Percentiles rank a stretch among this genome's conserved stretches.
Evolutionary conservation across 1,139 yeast genomes (phyloP).

Genomic region (Chernovozyma sophiae-reginae): DNA sequence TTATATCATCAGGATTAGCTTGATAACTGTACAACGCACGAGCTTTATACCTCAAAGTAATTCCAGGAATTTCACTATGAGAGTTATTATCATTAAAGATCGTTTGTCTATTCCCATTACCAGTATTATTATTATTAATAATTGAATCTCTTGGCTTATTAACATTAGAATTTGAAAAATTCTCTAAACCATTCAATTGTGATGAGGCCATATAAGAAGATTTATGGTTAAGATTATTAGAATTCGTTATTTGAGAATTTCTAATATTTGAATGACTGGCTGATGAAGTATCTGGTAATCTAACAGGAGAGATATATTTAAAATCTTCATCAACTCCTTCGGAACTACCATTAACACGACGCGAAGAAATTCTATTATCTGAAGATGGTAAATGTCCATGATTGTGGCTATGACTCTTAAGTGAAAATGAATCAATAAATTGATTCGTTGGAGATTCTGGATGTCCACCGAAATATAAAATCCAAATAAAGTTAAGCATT

Average conservation of each 20-base stretch:
- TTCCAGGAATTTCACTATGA: slow-evolving; percentile 19
- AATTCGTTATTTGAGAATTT: slow-evolving; percentile 35
- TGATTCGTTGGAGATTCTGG: slow-evolving; percentile 76
- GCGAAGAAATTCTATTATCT: slow-evolving; percentile 10
- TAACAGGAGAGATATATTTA: slow-evolving; percentile 23
- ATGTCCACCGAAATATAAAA: slow-evolving; percentile 81
- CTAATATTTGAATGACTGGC: slow-evolving; percentile 30
- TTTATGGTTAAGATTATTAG: slow-evolving; percentile 15
- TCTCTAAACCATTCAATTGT: slow-evolving; percentile 57
- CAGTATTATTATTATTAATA: slow-evolving; percentile 18
- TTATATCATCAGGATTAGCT: slow-evolving; percentile 93
- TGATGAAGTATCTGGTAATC: slow-evolving; percentile 17
- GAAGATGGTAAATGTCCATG: slow-evolving; percentile 24
- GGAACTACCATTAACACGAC: slow-evolving; percentile 8
- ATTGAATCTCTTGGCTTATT: slow-evolving; percentile 33
- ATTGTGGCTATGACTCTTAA: slow-evolving; percentile 25
- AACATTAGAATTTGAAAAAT: slow-evolving; percentile 42
- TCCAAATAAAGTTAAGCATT: slow-evolving; percentile 77
- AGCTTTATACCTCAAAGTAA: slow-evolving; percentile 79
- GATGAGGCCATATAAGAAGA: slow-evolving; percentile 51
- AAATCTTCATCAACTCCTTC: slow-evolving; percentile 27
- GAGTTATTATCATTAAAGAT: slow-evolving; percentile 19
- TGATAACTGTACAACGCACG: slow-evolving; percentile 81
- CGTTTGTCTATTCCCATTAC: slow-evolving; percentile 29
- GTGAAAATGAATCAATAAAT: slow-evolving; percentile 73